Conservation (phyloP, 2,329 filamentous ascomycete genomes). For the Aspergillus ibericus region DNA sequence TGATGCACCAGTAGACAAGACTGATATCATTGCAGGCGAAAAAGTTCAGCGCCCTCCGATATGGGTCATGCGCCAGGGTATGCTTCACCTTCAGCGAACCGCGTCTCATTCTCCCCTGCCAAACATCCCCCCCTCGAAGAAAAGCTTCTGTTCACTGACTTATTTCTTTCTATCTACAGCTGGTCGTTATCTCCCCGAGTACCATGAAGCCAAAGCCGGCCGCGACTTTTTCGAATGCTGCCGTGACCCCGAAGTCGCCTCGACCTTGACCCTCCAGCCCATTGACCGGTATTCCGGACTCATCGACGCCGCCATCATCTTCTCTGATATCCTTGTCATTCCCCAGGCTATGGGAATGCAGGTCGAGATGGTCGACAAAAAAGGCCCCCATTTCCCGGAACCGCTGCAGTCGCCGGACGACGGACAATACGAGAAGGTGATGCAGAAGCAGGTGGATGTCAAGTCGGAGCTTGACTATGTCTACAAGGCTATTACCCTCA, state of each 20-base stretch:
- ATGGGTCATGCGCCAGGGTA: constrained; percentile 99
- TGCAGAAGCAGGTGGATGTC: constrained; percentile 79
- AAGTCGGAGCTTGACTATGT: constrained; percentile 86
- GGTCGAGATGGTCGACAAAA: constrained; percentile 98
- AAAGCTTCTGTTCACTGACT: background rate
- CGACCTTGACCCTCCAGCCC: constrained; percentile 89
- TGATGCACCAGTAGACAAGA: background rate
- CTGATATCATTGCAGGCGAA: constrained; percentile 62
- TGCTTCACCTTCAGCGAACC: constrained; percentile 21
- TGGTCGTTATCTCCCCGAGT: constrained; percentile 95
- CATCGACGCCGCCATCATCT: constrained; percentile 96
- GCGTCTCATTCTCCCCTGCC: background rate
- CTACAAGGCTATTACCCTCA: constrained; percentile 91
- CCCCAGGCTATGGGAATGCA: constrained; percentile 97
- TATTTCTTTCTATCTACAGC: constrained; percentile 54
- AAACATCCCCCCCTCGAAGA: background rate
- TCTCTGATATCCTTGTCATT: constrained; percentile 96
- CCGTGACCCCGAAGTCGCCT: constrained; percentile 86
- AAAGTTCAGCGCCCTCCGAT: constrained; percentile 89
- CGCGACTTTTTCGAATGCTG: constrained; percentile 98
- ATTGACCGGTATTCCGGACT: constrained; percentile 88
- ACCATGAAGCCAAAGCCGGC: constrained; percentile 87
- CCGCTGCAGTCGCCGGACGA: constrained; percentile 79
- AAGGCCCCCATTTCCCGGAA: constrained; percentile 89
- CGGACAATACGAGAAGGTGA: constrained; percentile 75